phyloP scores from a whole-genome alignment of 306 rosid species.

The Lathyrus sativus region DNA sequence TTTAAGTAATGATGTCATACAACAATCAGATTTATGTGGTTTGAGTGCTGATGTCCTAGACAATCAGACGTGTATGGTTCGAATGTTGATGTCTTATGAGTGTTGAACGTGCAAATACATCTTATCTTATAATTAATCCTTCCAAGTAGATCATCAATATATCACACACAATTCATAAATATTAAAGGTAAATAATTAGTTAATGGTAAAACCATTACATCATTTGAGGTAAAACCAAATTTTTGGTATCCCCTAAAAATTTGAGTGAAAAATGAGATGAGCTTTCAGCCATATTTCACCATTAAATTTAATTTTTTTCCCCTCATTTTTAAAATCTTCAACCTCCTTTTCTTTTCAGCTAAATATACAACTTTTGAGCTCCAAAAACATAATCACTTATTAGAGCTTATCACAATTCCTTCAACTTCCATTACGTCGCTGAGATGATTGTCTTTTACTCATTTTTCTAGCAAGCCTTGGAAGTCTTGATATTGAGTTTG shows the following conservation, averaged over 20 bases:
- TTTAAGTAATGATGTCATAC: no score
- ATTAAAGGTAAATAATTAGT: conserved; percentile 29
- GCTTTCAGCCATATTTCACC: neutral
- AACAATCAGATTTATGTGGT: no score
- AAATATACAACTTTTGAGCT: conserved; percentile 13
- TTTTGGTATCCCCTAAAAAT: conserved; percentile 19
- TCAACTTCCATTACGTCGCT: conserved; percentile 39
- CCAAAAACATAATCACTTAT: conserved; percentile 9
- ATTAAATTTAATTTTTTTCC: neutral
- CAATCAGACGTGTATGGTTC: no score
- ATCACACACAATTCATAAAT: conserved; percentile 12
- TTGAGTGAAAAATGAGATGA: conserved; percentile 16
- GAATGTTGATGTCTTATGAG: no score
- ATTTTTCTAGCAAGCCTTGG: conserved; percentile 41
- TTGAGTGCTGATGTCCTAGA: no score
- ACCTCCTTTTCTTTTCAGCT: conserved; percentile 37
- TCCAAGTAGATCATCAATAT: conserved; percentile 10
- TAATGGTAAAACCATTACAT: conserved; percentile 23
- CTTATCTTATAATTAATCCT: neutral
- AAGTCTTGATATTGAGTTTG: conserved; percentile 49
- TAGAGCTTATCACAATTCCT: conserved; percentile 17
- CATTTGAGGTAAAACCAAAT: conserved; percentile 7
- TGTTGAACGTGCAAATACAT: no score
- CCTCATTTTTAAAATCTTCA: conserved; percentile 14
- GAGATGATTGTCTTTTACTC: conserved; percentile 40